Conservation (phyloP, 306 rosid species). For the Acacia melanoxylon region DNA sequence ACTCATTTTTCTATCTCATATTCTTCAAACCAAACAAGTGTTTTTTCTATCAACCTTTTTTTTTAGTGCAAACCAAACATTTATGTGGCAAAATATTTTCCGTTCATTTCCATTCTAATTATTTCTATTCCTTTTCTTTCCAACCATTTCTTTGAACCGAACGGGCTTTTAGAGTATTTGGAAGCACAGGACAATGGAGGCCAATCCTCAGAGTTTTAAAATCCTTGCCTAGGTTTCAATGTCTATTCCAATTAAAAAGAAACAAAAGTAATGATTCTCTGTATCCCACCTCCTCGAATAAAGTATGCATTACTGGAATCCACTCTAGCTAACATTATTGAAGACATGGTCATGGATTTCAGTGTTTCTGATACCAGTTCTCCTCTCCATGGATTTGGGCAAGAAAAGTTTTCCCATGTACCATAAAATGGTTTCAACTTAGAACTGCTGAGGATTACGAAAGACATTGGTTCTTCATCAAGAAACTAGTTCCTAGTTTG, state of each 20-base stretch:
- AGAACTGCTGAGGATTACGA: background rate
- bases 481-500: background rate
- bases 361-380: background rate
- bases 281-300: background rate
- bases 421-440: background rate
- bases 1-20: too few species aligned
- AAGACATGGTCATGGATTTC: background rate
- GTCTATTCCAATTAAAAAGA: background rate
- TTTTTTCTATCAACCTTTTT: too few species aligned
- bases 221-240: background rate
- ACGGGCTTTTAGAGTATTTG: background rate
- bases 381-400: background rate
- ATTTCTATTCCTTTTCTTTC: too few species aligned
- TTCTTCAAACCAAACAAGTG: rapidly evolving
- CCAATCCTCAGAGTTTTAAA: background rate
- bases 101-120: too few species aligned
- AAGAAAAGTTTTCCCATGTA: background rate
- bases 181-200: background rate
- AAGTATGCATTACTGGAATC: background rate
- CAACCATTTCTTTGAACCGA: too few species aligned
- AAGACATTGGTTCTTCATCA: background rate
- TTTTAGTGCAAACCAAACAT: too few species aligned
- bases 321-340: background rate
- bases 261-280: background rate
- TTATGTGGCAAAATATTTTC: too few species aligned